A percentile compares a stretch with the other conserved stretches of the same genome.
phyloP scores from a whole-genome alignment of 352 stramenopile species.

The Globisporangium polare region DNA sequence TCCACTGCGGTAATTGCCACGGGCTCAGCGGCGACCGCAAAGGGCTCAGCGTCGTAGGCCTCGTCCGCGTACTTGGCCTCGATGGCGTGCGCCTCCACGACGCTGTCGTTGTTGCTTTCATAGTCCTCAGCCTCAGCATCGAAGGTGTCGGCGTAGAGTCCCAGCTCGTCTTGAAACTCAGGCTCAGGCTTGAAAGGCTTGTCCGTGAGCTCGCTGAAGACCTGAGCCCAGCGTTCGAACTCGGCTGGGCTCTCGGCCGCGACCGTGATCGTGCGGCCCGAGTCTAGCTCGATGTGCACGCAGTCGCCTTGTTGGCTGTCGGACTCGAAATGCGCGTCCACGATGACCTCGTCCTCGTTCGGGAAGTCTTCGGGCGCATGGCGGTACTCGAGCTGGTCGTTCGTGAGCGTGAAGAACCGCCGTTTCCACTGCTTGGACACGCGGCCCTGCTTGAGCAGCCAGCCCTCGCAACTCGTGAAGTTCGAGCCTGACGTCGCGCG shows the following conservation, averaged over 20 bases:
- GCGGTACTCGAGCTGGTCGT: constrained; percentile 58
- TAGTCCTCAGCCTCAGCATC: constrained; percentile 3
- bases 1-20: not conserved
- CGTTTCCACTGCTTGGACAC: constrained; percentile 47
- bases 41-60: not conserved
- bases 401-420: constrained; percentile 57
- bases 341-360: constrained; percentile 41
- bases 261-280: constrained; percentile 45
- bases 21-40: not conserved
- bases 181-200: constrained; percentile 17
- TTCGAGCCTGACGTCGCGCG: not conserved
- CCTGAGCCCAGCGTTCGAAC: constrained; percentile 47
- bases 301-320: constrained; percentile 18
- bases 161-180: not conserved
- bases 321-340: constrained; percentile 43
- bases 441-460: constrained; percentile 55
- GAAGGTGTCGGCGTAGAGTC: too few species aligned
- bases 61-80: not conserved
- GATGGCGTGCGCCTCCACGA: constrained; percentile 1
- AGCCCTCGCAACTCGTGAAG: constrained; percentile 34
- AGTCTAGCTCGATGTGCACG: constrained; percentile 53
- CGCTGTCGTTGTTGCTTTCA: not conserved
- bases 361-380: constrained; percentile 45
- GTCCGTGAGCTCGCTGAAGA: constrained; percentile 37
- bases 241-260: constrained; percentile 38